Percentiles rank a stretch among this genome's conserved stretches.
Conservation (phyloP, 2,329 filamentous ascomycete species). For the Talaromyces amestolkiae region DNA sequence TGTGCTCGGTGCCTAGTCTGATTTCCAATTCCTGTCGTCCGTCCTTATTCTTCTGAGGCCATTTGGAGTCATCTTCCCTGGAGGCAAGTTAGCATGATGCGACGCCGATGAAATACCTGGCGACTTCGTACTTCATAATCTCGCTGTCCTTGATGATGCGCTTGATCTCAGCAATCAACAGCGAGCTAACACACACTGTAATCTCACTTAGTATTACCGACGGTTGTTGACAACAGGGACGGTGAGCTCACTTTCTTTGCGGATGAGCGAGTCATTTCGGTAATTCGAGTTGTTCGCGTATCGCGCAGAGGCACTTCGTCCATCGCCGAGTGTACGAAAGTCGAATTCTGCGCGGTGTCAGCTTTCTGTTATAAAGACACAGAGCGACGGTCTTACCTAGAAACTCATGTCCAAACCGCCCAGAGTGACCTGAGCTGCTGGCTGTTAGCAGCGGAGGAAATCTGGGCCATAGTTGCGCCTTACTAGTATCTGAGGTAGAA, state of each 20-base stretch:
- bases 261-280: conserved; percentile 94
- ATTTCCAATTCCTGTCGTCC: conserved; percentile 96
- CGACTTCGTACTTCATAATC: conserved; percentile 74
- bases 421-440: conserved; percentile 88
- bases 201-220: not conserved
- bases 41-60: conserved; percentile 99
- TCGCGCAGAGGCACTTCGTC: conserved; percentile 85
- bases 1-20: conserved; percentile 87
- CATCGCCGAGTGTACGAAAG: conserved; percentile 87
- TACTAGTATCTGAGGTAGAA: conserved; percentile 99
- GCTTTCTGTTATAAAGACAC: conserved; percentile 13
- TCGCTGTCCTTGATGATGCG: conserved; percentile 96
- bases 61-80: conserved; percentile 96
- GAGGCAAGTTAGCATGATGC: conserved; percentile 21
- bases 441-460: conserved; percentile 42
- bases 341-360: conserved; percentile 73
- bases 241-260: conserved; percentile 85
- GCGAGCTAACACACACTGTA: conserved; percentile 89
- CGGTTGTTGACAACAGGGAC: conserved; percentile 5
- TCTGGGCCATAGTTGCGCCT: conserved; percentile 41
- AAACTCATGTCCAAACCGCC: conserved; percentile 97
- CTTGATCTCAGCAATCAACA: conserved; percentile 91
- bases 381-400: conserved; percentile 60
- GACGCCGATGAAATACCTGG: not conserved
- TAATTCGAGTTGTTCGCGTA: conserved; percentile 99